Evolutionary conservation across 1,284 basidiomycete genomes (phyloP), one percentile per base, ranked within the genome.

Genomic region (Fomitiporia mediterranea): DNA sequence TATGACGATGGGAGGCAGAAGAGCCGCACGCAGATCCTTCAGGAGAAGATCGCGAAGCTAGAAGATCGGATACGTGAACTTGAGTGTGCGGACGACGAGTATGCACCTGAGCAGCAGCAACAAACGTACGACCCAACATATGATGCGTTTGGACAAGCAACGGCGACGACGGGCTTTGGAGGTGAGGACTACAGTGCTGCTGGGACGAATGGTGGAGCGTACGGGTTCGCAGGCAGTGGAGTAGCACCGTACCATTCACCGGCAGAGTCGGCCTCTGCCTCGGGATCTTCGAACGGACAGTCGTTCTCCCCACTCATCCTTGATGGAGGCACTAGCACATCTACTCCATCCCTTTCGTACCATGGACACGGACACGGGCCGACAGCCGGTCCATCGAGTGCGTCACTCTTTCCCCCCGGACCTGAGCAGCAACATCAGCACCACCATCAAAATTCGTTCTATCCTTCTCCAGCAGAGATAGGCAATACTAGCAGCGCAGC

Each of bases 1-100:
- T 84, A 83, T 69, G 80, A 84, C 63, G 82, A 84, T 65, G 78
- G 76, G 66, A 77, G 77, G 62, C 77, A 77, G 57, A 82, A 82
- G 65, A 83, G 79, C 63, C 76, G 81, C 25, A 84, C 82, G 1
- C 78, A 83, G 64, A 72, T 80, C 27, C 69, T 85, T 32, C 79
- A 78, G 61, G 80, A 82, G 61, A 81, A 81, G 64, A 71, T 82
- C 49, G 69, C 71, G 6, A 70, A 75, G 54, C 73, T 83, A 28
- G 80, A 83, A 65, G 71, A 73, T 21, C 74, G 79, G 39, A 69
- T 84, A 40, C 75, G 75, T 21, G 77, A 83, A 64, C 72, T 84
- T 6, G 80, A 82, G 62, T 66, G 67, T 25, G 65, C 42, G 35
- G 49, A 40, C 44, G 53, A 50, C 27, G 28, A 27, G 30, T 37